These are phyloP conservation scores for Tolypocladium pustulatum DNA, from an alignment of 2,329 filamentous ascomycete species.

Conservation along the genomic window DNA sequence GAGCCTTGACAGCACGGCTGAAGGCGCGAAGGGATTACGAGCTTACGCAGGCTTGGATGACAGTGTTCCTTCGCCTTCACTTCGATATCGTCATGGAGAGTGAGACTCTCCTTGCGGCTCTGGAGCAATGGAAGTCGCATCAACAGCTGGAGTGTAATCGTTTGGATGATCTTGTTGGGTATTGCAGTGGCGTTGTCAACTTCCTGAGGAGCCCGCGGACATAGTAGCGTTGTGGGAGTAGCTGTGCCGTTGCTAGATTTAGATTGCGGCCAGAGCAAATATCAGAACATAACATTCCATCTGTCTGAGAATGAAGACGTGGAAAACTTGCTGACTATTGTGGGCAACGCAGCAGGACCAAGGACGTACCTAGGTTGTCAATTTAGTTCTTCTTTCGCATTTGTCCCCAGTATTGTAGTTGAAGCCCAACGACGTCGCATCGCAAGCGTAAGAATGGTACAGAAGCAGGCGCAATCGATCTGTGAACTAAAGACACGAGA, in stretches of 20 bases:
- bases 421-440: no score
- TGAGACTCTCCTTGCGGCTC: slow-evolving; percentile 42
- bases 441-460: no score
- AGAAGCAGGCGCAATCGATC: no score
- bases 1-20: slow-evolving; percentile 65
- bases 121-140: slow-evolving; percentile 61
- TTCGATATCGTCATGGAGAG: slow-evolving; percentile 43
- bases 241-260: neutral
- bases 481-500: no score
- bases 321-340: neutral
- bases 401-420: no score
- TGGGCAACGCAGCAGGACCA: neutral
- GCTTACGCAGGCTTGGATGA: slow-evolving; percentile 94
- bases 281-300: neutral
- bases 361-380: no score
- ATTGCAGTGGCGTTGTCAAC: slow-evolving; percentile 74
- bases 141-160: slow-evolving; percentile 63
- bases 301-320: neutral
- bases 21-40: slow-evolving; percentile 73
- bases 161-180: slow-evolving; percentile 69
- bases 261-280: neutral
- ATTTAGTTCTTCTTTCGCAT: no score
- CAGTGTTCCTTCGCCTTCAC: slow-evolving; percentile 79
- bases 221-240: slow-evolving; percentile 13
- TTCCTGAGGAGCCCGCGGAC: slow-evolving; percentile 61